Evolutionary conservation across 1,284 basidiomycete genomes (phyloP).

Genomic region (Malassezia vespertilionis): DNA sequence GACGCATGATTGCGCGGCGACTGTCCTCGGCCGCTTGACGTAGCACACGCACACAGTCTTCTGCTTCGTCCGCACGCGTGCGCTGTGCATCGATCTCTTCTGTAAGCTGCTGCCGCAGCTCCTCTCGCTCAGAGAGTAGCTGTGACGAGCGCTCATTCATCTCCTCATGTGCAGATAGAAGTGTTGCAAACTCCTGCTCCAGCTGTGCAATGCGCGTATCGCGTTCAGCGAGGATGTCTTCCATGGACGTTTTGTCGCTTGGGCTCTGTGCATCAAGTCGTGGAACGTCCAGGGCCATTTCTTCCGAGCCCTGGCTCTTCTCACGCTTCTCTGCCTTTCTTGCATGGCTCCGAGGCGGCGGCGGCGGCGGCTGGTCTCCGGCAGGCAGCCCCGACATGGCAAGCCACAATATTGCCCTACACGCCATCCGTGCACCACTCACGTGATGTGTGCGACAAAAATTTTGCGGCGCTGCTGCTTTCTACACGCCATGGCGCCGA

Average conservation of each 20-base stretch:
- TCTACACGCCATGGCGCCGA: constrained; percentile 24
- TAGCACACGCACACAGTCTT: constrained; percentile 37
- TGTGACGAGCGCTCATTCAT: constrained; percentile 27
- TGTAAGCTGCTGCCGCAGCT: constrained; percentile 20
- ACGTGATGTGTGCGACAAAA: constrained; percentile 4
- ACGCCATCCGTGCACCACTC: not conserved
- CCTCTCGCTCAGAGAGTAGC: constrained; percentile 35
- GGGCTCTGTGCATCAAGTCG: not conserved
- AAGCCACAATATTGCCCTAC: not conserved
- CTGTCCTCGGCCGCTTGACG: constrained; percentile 38
- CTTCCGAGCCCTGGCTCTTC: constrained; percentile 3
- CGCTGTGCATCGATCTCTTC: constrained; percentile 17
- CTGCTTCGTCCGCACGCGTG: constrained; percentile 24
- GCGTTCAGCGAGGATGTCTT: not conserved
- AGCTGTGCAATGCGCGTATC: constrained; percentile 18
- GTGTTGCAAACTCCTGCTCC: constrained; percentile 22
- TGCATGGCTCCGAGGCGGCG: constrained; percentile 13
- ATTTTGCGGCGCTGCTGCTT: too few relatives aligned
- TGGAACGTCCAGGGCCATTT: not conserved
- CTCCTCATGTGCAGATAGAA: constrained; percentile 27
- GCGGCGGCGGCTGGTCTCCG: constrained; percentile 6
- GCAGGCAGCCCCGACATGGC: constrained; percentile 3
- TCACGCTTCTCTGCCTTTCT: not conserved
- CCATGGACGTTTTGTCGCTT: not conserved
- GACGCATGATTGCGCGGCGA: constrained; percentile 38